These are phyloP conservation scores for Ananas comosus DNA, from an alignment of 176 grass and related monocot genomes.

Conservation along the genomic window DNA sequence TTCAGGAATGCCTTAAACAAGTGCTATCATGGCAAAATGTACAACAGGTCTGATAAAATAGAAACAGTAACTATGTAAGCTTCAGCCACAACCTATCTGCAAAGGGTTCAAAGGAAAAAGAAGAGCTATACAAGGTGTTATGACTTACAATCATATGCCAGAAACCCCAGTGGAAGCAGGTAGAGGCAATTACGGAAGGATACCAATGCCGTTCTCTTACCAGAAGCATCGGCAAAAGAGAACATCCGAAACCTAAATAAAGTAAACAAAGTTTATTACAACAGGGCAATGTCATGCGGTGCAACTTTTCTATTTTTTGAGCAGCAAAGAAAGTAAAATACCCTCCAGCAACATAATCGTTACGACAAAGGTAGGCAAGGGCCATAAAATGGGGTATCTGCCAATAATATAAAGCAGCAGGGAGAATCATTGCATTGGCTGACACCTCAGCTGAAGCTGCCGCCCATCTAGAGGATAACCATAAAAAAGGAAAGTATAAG, in stretches of 20 bases:
- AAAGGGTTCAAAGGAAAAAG: no score
- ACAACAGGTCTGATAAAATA: no score
- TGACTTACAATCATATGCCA: constrained; percentile 80
- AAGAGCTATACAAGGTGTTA: neutral
- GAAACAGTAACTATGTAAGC: no score
- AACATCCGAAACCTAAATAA: constrained; percentile 31
- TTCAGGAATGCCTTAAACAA: no score
- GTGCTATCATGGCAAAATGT: no score
- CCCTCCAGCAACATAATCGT: constrained; percentile 93
- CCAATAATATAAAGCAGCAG: constrained; percentile 88
- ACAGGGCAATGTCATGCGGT: constrained; percentile 9
- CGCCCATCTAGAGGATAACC: constrained; percentile 43
- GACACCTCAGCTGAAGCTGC: constrained; percentile 78
- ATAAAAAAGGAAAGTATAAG: neutral
- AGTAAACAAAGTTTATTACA: constrained; percentile 10
- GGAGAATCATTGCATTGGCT: constrained; percentile 76
- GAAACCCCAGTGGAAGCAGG: constrained; percentile 72
- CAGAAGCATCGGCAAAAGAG: constrained; percentile 36
- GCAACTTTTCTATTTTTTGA: constrained; percentile 7
- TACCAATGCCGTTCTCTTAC: constrained; percentile 76
- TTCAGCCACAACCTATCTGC: no score
- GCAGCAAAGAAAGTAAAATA: constrained; percentile 25
- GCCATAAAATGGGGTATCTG: constrained; percentile 99
- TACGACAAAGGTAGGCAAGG: constrained; percentile 83
- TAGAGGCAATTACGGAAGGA: constrained; percentile 93